Percentiles rank a stretch among this genome's conserved stretches.
phyloP scores from a whole-genome alignment of 1,284 basidiomycete genomes.

The Wallemia ichthyophaga region DNA sequence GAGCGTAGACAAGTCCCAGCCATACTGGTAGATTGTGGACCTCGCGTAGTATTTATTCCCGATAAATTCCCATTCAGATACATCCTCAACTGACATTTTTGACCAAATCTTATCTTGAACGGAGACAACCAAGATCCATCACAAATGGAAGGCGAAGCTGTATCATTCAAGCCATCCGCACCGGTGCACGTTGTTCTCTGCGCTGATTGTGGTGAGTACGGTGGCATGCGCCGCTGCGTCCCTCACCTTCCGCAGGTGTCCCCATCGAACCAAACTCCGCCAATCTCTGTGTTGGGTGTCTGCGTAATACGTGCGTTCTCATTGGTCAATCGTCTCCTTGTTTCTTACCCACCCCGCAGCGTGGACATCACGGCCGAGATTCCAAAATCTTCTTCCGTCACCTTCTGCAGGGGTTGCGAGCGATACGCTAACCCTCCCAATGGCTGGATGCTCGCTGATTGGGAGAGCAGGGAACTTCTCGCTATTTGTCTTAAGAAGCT shows the following conservation, averaged over 20 bases:
- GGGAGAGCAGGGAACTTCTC: conserved; percentile 75
- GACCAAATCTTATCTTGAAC: background rate
- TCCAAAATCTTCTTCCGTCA: conserved; percentile 82
- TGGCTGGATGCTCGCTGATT: conserved; percentile 56
- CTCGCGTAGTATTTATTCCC: background rate
- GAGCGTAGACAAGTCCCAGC: background rate
- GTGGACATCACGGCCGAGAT: conserved; percentile 96
- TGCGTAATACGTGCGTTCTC: conserved; percentile 50
- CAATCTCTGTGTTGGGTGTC: conserved; percentile 74
- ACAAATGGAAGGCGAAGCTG: conserved; percentile 12
- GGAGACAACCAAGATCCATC: background rate
- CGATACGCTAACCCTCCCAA: conserved; percentile 74
- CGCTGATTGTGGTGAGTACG: conserved; percentile 38
- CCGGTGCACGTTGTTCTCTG: conserved; percentile 45
- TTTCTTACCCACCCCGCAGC: conserved; percentile 18
- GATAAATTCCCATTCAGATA: background rate
- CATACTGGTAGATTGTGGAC: background rate
- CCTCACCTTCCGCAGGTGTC: conserved; percentile 26
- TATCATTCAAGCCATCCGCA: conserved; percentile 42
- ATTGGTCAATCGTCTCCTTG: conserved; percentile 1
- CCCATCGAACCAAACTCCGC: conserved; percentile 86
- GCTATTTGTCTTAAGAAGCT: conserved; percentile 41
- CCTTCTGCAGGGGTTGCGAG: conserved; percentile 87
- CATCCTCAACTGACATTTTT: background rate
- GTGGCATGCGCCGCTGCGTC: background rate